These are phyloP conservation scores for Teratosphaeria gauchensis DNA, from an alignment of 2,329 filamentous ascomycete genomes.

Conservation along the genomic window DNA sequence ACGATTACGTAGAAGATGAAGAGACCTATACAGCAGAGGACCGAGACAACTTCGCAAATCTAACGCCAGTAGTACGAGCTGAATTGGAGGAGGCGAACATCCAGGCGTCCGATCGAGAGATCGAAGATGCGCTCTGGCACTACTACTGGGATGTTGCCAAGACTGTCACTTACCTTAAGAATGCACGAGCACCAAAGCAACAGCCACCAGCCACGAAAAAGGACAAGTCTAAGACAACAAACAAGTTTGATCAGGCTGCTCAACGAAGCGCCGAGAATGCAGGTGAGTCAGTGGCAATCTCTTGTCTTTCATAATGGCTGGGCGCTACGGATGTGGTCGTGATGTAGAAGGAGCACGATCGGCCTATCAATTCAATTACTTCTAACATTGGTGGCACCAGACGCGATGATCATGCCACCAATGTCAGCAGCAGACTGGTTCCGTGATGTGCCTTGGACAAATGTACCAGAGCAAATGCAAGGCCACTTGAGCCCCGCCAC, in stretches of 20 bases:
- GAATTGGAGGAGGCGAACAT: constrained; percentile 23
- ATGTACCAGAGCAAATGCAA: constrained; percentile 56
- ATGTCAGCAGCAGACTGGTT: constrained; percentile 57
- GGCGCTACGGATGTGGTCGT: background rate
- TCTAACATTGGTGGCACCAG: constrained; percentile 4
- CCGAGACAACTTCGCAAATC: constrained; percentile 21
- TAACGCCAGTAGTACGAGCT: constrained; percentile 25
- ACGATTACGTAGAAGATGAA: constrained; percentile 30
- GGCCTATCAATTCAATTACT: background rate
- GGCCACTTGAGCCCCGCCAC: constrained; percentile 52
- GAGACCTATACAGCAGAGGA: constrained; percentile 31
- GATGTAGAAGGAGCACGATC: no score
- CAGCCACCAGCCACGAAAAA: constrained; percentile 23
- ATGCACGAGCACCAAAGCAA: constrained; percentile 14
- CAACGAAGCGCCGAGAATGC: constrained; percentile 31
- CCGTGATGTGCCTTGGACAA: constrained; percentile 74
- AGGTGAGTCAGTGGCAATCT: constrained; percentile 33
- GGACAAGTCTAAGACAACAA: constrained; percentile 27
- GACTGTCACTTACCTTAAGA: constrained; percentile 68
- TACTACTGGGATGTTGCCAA: constrained; percentile 93
- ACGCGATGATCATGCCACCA: constrained; percentile 5
- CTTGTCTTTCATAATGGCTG: background rate
- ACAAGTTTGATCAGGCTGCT: constrained; percentile 39
- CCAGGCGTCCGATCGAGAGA: constrained; percentile 57
- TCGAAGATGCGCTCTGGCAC: constrained; percentile 86